A percentile compares a stretch with the other conserved stretches of the same genome.
phyloP scores from a whole-genome alignment of 805 yeast species.

The Torulaspora indica region DNA sequence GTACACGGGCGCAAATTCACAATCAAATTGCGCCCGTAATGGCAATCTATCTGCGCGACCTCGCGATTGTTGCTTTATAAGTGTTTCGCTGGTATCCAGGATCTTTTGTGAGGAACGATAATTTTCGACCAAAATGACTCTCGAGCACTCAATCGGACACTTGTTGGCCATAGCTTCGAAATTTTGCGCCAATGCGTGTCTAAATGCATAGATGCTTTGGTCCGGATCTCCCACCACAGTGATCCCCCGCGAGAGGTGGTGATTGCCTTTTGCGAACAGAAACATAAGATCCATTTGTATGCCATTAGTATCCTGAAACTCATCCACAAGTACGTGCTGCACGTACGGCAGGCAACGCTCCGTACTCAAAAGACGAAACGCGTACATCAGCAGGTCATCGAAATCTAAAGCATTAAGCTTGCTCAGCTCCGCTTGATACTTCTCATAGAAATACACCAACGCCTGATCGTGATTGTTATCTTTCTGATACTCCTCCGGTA shows the following conservation, averaged over 20 bases:
- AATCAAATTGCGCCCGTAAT: constrained; percentile 44
- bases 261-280: constrained; percentile 43
- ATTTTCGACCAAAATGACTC: constrained; percentile 55
- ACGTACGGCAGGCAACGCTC: constrained; percentile 45
- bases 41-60: constrained; percentile 39
- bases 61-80: constrained; percentile 55
- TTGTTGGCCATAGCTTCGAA: constrained; percentile 51
- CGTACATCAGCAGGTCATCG: constrained; percentile 69
- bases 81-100: constrained; percentile 54
- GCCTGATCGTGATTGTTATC: constrained; percentile 32
- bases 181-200: constrained; percentile 71
- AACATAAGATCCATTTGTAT: constrained; percentile 69
- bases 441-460: constrained; percentile 42
- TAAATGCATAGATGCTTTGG: constrained; percentile 86
- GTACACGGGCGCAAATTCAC: constrained; percentile 46
- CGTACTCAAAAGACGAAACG: constrained; percentile 46
- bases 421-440: constrained; percentile 49
- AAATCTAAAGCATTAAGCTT: constrained; percentile 57
- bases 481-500: constrained; percentile 40
- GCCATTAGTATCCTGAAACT: constrained; percentile 86
- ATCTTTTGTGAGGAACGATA: constrained; percentile 76
- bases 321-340: constrained; percentile 81
- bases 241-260: constrained; percentile 46
- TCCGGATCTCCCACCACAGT: constrained; percentile 97
- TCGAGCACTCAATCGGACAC: constrained; percentile 35